Evolutionary conservation across 75 land plant species (phyloP).

Genomic region (Adiantum capillusveneris): DNA sequence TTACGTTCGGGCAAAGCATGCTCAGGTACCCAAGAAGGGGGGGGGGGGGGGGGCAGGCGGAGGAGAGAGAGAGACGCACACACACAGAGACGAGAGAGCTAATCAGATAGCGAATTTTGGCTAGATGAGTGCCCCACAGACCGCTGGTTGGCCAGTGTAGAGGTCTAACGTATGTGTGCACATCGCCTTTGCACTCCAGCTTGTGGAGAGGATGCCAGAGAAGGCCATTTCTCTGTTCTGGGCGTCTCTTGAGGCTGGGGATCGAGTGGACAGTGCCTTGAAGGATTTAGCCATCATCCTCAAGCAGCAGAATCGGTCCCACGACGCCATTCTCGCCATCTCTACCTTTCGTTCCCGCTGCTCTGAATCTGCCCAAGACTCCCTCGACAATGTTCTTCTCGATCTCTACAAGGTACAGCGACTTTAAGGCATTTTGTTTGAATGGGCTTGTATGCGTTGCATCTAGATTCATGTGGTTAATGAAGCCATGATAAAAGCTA

Average conservation of each 20-base stretch:
- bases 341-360: constrained; percentile 48
- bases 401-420: constrained; percentile 75
- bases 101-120: too few relatives aligned
- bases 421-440: too few relatives aligned
- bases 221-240: constrained; percentile 48
- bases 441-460: too few relatives aligned
- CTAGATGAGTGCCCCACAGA: too few relatives aligned
- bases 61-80: too few relatives aligned
- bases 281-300: constrained; percentile 70
- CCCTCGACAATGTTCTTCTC: constrained; percentile 59
- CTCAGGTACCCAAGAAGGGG: constrained; percentile 72
- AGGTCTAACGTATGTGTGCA: too few relatives aligned
- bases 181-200: too few relatives aligned
- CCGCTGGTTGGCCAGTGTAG: too few relatives aligned
- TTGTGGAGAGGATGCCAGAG: constrained; percentile 52
- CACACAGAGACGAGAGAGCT: too few relatives aligned
- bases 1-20: constrained; percentile 76
- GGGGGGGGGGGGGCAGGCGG: too few relatives aligned
- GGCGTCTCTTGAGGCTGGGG: constrained; percentile 57
- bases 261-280: constrained; percentile 60
- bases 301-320: constrained; percentile 54
- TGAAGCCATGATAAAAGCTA: too few relatives aligned
- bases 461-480: too few relatives aligned
- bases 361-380: constrained; percentile 57
- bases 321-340: constrained; percentile 57